Conservation (phyloP, 805 yeast species). For the Maudiozyma serrabonitensis region DNA sequence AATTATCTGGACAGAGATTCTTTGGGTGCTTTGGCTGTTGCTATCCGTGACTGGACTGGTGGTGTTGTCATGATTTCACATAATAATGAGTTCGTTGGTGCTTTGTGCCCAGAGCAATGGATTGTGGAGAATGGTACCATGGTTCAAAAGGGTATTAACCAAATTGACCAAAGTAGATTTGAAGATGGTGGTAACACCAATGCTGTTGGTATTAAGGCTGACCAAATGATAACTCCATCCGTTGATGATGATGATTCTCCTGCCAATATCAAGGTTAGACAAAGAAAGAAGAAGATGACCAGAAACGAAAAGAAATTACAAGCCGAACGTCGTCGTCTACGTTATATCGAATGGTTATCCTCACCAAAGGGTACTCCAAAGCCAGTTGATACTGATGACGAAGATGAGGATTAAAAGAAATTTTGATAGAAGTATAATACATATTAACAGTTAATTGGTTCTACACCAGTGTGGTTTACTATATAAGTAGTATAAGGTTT, state of each 20-base stretch:
- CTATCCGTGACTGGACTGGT: slow-evolving; percentile 96
- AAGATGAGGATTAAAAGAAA: slow-evolving; percentile 29
- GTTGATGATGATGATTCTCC: slow-evolving; percentile 78
- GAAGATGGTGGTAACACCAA: slow-evolving; percentile 62
- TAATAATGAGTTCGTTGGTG: slow-evolving; percentile 93
- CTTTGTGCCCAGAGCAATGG: slow-evolving; percentile 98
- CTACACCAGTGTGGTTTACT: not conserved
- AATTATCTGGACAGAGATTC: slow-evolving; percentile 97
- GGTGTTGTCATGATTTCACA: slow-evolving; percentile 99
- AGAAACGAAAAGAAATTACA: slow-evolving; percentile 90
- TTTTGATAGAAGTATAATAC: not conserved
- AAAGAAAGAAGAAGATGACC: slow-evolving; percentile 93
- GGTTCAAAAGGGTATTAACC: slow-evolving; percentile 71
- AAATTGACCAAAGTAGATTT: slow-evolving; percentile 67
- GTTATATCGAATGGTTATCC: slow-evolving; percentile 89
- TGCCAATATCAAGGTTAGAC: slow-evolving; percentile 86
- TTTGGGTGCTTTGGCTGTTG: slow-evolving; percentile 92
- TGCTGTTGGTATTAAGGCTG: slow-evolving; percentile 39
- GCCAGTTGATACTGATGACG: slow-evolving; percentile 89
- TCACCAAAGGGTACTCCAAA: slow-evolving; percentile 98
- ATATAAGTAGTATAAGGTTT: not conserved
- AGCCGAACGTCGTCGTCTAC: slow-evolving; percentile 86
- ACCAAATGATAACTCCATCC: slow-evolving; percentile 37
- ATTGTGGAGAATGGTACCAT: slow-evolving; percentile 85
- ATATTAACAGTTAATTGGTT: not conserved